Percentiles rank a stretch among this genome's conserved stretches.
Conservation (phyloP, 257 asterid genomes). For the Nicotiana attenuata region DNA sequence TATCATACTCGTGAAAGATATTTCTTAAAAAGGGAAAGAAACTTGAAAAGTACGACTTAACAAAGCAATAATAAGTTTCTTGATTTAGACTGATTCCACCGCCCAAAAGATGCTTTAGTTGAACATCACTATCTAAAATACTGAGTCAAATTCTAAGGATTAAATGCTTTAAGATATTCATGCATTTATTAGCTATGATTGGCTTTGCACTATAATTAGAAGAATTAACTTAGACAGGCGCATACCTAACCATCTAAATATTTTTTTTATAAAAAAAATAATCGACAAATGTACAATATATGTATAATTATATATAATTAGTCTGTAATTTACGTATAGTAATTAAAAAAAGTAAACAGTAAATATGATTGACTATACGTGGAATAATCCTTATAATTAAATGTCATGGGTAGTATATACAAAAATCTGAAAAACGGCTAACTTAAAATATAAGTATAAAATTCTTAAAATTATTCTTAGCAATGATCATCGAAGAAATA, state of each 20-base stretch:
- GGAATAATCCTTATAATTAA: background rate
- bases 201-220: background rate
- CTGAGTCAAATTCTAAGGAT: slow-evolving; percentile 18
- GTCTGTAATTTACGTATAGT: no score
- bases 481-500: background rate
- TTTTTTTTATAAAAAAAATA: no score
- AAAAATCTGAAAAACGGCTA: no score
- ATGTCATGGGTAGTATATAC: background rate
- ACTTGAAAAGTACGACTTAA: background rate
- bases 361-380: no score
- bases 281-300: no score
- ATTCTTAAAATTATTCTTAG: background rate
- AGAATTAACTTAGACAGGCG: no score
- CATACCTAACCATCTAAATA: no score
- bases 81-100: slow-evolving; percentile 27
- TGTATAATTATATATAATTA: no score
- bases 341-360: no score
- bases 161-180: background rate
- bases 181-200: slow-evolving; percentile 4
- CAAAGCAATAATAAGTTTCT: slow-evolving; percentile 3
- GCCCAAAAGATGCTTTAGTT: slow-evolving; percentile 9
- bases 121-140: slow-evolving; percentile 17
- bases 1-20: background rate
- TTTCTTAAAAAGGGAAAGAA: background rate
- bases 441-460: slow-evolving; percentile 1